phyloP scores from a whole-genome alignment of 225 moss, liverwort and hornwort species.

The Sphagnum contortum region DNA sequence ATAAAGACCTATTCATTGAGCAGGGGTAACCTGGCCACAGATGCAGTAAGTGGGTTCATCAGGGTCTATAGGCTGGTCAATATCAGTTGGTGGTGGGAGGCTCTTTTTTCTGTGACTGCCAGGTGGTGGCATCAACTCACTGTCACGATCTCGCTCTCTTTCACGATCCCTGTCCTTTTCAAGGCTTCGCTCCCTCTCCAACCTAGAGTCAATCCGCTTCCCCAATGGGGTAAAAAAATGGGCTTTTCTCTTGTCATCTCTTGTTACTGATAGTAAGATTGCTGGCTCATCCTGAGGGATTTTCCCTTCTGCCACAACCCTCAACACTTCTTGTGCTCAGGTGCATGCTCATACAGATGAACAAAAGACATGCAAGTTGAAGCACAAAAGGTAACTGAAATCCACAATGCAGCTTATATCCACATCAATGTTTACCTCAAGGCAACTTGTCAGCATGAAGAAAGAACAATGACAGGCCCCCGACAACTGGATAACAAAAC shows the following conservation, averaged over 20 bases:
- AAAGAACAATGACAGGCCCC: too few relatives aligned
- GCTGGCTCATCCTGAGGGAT: conserved; percentile 75
- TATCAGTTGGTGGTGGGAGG: conserved; percentile 77
- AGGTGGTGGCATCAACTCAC: conserved; percentile 97
- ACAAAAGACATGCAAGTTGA: too few relatives aligned
- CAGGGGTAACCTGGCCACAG: conserved; percentile 82
- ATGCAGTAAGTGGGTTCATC: conserved; percentile 98
- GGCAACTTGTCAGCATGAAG: too few relatives aligned
- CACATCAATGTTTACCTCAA: too few relatives aligned
- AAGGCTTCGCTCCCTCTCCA: conserved; percentile 46
- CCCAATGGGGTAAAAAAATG: conserved; percentile 50
- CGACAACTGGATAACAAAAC: too few relatives aligned
- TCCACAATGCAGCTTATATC: too few relatives aligned
- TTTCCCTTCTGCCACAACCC: conserved; percentile 58
- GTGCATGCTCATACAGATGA: too few relatives aligned
- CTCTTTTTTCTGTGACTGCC: conserved; percentile 94
- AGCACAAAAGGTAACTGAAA: too few relatives aligned
- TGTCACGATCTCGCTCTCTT: conserved; percentile 56
- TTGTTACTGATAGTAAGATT: conserved; percentile 34
- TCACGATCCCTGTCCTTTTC: conserved; percentile 46
- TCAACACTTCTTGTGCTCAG: too few relatives aligned
- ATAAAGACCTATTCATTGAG: neutral
- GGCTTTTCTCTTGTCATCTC: conserved; percentile 60
- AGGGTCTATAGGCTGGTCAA: conserved; percentile 98
- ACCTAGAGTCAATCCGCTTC: conserved; percentile 44